Evolutionary conservation across 495 filamentous ascomycete species (phyloP).

Genomic region (Acidiella bohemica): DNA sequence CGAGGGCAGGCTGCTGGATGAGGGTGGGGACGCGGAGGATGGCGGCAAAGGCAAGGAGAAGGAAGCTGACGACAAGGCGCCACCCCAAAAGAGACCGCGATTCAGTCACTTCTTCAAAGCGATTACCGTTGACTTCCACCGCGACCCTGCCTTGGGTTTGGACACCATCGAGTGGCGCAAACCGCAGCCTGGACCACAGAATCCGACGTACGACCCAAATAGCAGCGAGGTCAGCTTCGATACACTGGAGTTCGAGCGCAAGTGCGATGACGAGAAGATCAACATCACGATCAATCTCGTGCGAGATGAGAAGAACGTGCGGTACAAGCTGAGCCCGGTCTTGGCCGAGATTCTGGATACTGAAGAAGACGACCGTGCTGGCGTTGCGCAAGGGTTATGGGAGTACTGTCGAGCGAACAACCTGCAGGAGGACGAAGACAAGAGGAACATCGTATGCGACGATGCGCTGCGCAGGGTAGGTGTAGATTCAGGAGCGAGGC

Average conservation of each 20-base stretch:
- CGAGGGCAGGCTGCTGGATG: conserved; percentile 75
- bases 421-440: conserved; percentile 86
- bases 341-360: conserved; percentile 79
- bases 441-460: conserved; percentile 81
- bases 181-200: conserved; percentile 35
- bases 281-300: conserved; percentile 83
- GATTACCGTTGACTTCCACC: conserved; percentile 69
- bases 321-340: conserved; percentile 60
- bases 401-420: conserved; percentile 82
- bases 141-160: conserved; percentile 40
- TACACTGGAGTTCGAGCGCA: conserved; percentile 77
- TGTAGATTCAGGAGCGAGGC: too few species aligned
- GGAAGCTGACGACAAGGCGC: conserved; percentile 27
- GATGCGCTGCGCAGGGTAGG: conserved; percentile 57
- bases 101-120: conserved; percentile 95
- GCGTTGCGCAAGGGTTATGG: conserved; percentile 81
- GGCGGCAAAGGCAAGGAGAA: conserved; percentile 49
- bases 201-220: conserved; percentile 17
- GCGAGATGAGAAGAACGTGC: conserved; percentile 73
- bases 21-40: conserved; percentile 46
- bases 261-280: conserved; percentile 80
- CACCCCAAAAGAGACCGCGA: conserved; percentile 37
- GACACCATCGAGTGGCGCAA: conserved; percentile 64
- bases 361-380: conserved; percentile 70
- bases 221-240: conserved; percentile 61